Base-by-base conservation (phyloP, 1,139 yeast genomes). In the Pneumocystis carinii region DNA sequence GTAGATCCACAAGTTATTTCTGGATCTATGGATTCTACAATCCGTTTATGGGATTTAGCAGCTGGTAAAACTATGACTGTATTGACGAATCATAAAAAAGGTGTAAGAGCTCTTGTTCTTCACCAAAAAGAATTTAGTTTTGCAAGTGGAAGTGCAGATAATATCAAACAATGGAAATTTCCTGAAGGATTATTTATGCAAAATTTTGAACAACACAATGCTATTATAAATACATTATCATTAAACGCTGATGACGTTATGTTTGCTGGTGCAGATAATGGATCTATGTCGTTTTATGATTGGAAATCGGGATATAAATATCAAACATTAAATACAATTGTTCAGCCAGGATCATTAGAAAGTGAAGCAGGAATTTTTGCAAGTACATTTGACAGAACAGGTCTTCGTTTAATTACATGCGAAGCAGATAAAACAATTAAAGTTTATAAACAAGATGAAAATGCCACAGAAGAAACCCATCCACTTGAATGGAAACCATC, bases 371-470 rank as follows among this genome's bases (percentile, higher is more conserved):
- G 95, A 10, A 81, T 90, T 2, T 79, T 85, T 68, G 81, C 90
- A 12, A 81, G 90, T 58, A 72, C 83, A 1, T 90, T 89, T 72
- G 97, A 92, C 73, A 77, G 79, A 72, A 84, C 89, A 67, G 97
- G 97, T 0, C 73, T 85, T 68, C 79, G 96, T 59, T 75, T 92
- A 64, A 79, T 92, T 27, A 88, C 96, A 0, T 89, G 96, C 62
- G 96, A 87, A 70, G 85, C 90, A 12, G 98, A 92, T 73, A 90
- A 90, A 73, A 85, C 90, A 69, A 83, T 92, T 61, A 89, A 90
- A 72, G 77, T 92, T 0, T 92, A 97, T 96, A 82, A 71, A 61
- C 85, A 83, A 67, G 81, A 77, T 62, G 75, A 75, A 7, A 71
- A 70, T 2, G 82, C 83, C 0, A 78, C 81, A 0, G 74, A 73